A percentile compares a stretch with the other conserved stretches of the same genome.
Conservation (phyloP, 2,329 filamentous ascomycete species). For the Knufia fluminis region DNA sequence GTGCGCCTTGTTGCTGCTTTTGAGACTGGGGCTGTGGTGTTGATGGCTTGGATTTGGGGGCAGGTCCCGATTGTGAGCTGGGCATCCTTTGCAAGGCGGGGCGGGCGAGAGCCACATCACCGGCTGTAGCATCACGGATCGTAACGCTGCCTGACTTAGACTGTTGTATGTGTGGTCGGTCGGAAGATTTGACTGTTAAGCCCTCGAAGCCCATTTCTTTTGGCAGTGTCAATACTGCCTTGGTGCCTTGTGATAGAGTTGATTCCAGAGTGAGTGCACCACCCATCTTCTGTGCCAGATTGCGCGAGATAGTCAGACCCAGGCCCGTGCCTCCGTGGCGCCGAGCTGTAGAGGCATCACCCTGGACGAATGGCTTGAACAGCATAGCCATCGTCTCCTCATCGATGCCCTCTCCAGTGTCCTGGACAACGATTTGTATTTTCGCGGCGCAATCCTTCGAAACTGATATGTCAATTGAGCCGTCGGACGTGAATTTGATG, state of each 20-base stretch:
- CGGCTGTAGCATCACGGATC: neutral
- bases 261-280: conserved; percentile 40
- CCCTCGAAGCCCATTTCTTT: conserved; percentile 26
- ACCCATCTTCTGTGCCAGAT: conserved; percentile 47
- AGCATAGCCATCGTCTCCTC: conserved; percentile 38
- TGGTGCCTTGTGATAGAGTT: conserved; percentile 25
- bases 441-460: neutral
- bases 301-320: conserved; percentile 50
- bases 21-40: too few species aligned
- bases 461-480: conserved; percentile 1
- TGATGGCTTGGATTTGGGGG: too few species aligned
- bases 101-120: too few species aligned
- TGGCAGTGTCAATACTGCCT: conserved; percentile 24
- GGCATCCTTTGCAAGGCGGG: too few species aligned
- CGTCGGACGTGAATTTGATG: conserved; percentile 31
- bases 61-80: too few species aligned
- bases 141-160: neutral
- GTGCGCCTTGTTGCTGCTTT: neutral
- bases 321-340: conserved; percentile 49
- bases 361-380: conserved; percentile 49
- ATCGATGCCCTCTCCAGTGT: conserved; percentile 48
- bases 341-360: conserved; percentile 45
- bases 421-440: conserved; percentile 19
- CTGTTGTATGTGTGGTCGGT: conserved; percentile 22
- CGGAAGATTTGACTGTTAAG: conserved; percentile 29